Evolutionary conservation across 225 moss, liverwort and hornwort species (phyloP), one percentile per base, ranked within the genome.

Genomic region (Pleurozium schreberi): DNA sequence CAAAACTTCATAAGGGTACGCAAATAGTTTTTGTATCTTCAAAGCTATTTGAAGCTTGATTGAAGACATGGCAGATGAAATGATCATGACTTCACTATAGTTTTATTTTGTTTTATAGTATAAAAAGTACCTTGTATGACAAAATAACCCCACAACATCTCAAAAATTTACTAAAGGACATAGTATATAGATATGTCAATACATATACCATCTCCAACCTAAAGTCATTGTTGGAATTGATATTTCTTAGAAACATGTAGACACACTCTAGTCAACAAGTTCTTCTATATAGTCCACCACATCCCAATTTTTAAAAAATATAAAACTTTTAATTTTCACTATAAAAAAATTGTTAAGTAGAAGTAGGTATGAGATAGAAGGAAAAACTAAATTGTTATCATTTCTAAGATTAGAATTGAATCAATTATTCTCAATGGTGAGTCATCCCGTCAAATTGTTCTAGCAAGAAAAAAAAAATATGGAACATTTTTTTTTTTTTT

Each of bases 231-330:
- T 0, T 75, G 0, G 33, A 50, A 50, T 50, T 33, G 12, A 34
- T 33, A 75, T 33, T 49, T 49, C 7, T 49, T 49, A 11, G 7
- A 49, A 47, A 18, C 47, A 71, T 43, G 43, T 0, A 38, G 1
- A 38, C 3, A 16, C 30, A 74, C 6, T 47, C 4, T 74, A 30
- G 30, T 47, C 2, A 30, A 0, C 0, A 0, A 43, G 16, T 68
- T 68, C 12, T 27, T 45, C 16, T 4, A 26, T 4, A 26, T 42
- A 43, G 15, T 43, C 27, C 16, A 27, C 27, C 14, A 43, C 43
- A 27, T 70, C 2, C 18, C 28, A 55, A 55, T 4, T 55, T 55
- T 18, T 55, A 55, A 55, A 55, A 55, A 55, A 55, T 55, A 6
- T 18, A 55, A 55, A 55, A 18, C 15, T 18, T 23, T n/a, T 40